These are phyloP conservation scores for Pyrrhoderma noxium DNA, from an alignment of 1,284 basidiomycete genomes.

Conservation along the genomic window DNA sequence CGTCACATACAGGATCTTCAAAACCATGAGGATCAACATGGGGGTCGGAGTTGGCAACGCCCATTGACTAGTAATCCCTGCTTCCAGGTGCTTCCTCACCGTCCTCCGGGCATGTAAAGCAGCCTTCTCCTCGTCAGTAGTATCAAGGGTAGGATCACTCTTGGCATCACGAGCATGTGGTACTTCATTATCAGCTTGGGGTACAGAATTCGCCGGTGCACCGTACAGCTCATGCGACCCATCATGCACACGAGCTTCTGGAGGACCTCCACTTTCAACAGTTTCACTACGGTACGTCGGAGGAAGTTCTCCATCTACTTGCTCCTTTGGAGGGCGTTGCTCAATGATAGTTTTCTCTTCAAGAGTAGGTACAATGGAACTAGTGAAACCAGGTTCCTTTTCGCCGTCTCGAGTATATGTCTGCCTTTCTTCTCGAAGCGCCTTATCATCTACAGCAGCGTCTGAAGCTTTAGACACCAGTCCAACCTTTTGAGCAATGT, in stretches of 20 bases:
- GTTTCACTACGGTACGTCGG: slow-evolving; percentile 20
- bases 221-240: slow-evolving; percentile 36
- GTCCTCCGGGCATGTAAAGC: slow-evolving; percentile 43
- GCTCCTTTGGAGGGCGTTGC: slow-evolving; percentile 26
- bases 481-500: slow-evolving; percentile 37
- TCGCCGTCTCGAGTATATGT: slow-evolving; percentile 48
- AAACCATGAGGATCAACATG: slow-evolving; percentile 72
- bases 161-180: slow-evolving; percentile 37
- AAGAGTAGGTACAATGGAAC: slow-evolving; percentile 59
- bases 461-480: slow-evolving; percentile 33
- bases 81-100: slow-evolving; percentile 48
- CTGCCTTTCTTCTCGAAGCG: slow-evolving; percentile 44
- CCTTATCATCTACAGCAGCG: slow-evolving; percentile 34
- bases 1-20: slow-evolving; percentile 79
- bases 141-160: slow-evolving; percentile 32
- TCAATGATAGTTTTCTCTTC: slow-evolving; percentile 62
- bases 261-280: slow-evolving; percentile 22
- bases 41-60: slow-evolving; percentile 62
- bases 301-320: slow-evolving; percentile 30
- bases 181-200: slow-evolving; percentile 39
- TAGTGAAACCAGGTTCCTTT: slow-evolving; percentile 52
- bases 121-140: slow-evolving; percentile 41
- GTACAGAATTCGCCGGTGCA: slow-evolving; percentile 48
- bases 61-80: slow-evolving; percentile 49
- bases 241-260: slow-evolving; percentile 34